Conservation (phyloP, 2,329 filamentous ascomycete genomes). For the Didymella lethalis region DNA sequence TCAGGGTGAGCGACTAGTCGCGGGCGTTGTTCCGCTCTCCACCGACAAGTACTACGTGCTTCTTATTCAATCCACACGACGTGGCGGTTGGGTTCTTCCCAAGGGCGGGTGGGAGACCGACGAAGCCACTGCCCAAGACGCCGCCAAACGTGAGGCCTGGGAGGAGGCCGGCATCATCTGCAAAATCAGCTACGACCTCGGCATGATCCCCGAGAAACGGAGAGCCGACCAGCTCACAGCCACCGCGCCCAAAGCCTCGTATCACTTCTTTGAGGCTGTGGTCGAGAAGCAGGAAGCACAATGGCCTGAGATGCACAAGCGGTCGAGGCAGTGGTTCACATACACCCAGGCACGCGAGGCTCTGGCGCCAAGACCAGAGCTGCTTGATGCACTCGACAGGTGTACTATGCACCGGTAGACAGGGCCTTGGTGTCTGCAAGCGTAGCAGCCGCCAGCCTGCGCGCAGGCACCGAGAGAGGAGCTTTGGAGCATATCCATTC, state of each 20-base stretch:
- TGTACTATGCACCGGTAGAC: conserved; percentile 65
- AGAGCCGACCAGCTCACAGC: conserved; percentile 60
- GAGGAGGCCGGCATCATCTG: conserved; percentile 95
- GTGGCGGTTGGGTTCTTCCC: conserved; percentile 93
- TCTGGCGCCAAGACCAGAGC: conserved; percentile 80
- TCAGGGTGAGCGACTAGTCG: conserved; percentile 92
- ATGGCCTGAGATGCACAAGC: conserved; percentile 95
- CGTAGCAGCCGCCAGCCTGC: conserved; percentile 17
- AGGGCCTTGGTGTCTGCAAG: conserved; percentile 18
- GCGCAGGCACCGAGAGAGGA: conserved; percentile 22
- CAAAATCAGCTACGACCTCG: conserved; percentile 83
- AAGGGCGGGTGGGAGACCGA: conserved; percentile 98
- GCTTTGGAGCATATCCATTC: conserved; percentile 16
- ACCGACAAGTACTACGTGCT: conserved; percentile 86
- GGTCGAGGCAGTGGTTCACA: conserved; percentile 87
- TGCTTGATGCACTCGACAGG: conserved; percentile 84
- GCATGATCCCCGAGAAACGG: conserved; percentile 83
- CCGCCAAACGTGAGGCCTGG: conserved; percentile 89
- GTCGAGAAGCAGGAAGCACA: conserved; percentile 84
- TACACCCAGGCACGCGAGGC: conserved; percentile 82
- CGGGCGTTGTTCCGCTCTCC: conserved; percentile 90
- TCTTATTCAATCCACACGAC: conserved; percentile 89
- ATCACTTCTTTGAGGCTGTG: conserved; percentile 86
- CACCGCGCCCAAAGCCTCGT: conserved; percentile 76
- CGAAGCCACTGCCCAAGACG: conserved; percentile 85